Conservation (phyloP, 2,329 filamentous ascomycete species). For the Cercospora berteroae region DNA sequence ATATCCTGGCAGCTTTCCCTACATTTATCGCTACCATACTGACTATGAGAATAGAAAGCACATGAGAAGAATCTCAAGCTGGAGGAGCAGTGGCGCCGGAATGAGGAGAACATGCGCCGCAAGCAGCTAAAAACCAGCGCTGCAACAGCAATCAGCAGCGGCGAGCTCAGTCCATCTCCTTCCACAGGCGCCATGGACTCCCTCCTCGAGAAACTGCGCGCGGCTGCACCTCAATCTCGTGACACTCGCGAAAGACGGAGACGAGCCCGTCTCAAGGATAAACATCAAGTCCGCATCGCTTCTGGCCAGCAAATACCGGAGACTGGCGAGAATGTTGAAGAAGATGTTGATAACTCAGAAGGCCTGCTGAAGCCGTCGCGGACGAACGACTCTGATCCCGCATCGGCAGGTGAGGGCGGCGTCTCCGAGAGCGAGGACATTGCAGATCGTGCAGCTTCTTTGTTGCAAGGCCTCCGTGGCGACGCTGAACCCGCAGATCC, state of each 20-base stretch:
- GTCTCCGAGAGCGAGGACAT: conserved; percentile 65
- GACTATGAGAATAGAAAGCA: conserved; percentile 60
- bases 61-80: conserved; percentile 83
- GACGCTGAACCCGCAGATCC: conserved; percentile 46
- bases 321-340: conserved; percentile 35
- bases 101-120: conserved; percentile 88
- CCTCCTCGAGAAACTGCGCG: conserved; percentile 88
- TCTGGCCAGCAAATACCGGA: conserved; percentile 88
- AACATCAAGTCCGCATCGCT: conserved; percentile 83
- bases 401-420: conserved; percentile 35
- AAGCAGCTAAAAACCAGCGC: conserved; percentile 64
- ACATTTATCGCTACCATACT: conserved; percentile 10
- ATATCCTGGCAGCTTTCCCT: conserved; percentile 11
- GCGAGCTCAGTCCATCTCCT: conserved; percentile 50
- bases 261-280: conserved; percentile 83
- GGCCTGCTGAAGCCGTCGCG: conserved; percentile 33
- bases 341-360: conserved; percentile 23
- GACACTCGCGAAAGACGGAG: conserved; percentile 87
- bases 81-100: conserved; percentile 79
- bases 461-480: conserved; percentile 78
- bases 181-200: conserved; percentile 94
- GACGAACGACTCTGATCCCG: conserved; percentile 25
- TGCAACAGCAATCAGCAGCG: conserved; percentile 32
- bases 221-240: conserved; percentile 83
- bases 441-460: conserved; percentile 75